Conservation (phyloP, 495 filamentous ascomycete genomes). For the Articulospora tetracladia region DNA sequence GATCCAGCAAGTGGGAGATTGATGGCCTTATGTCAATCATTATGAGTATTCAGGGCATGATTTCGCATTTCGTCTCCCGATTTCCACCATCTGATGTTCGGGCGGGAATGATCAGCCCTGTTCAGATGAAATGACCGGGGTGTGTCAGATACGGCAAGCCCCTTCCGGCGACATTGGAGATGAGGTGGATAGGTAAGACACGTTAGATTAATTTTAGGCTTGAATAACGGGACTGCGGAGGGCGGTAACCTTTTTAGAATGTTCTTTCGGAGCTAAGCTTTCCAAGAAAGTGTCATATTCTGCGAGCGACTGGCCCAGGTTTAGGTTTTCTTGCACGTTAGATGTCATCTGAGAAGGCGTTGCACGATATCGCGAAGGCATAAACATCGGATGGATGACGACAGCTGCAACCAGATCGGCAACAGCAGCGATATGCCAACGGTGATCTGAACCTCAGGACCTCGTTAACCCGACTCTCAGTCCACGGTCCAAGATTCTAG, state of each 20-base stretch:
- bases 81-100: not conserved
- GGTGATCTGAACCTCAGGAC: not conserved
- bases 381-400: constrained; percentile 5
- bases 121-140: not conserved
- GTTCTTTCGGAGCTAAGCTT: not conserved
- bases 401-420: not conserved
- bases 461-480: not conserved
- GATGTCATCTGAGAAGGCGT: too few species aligned
- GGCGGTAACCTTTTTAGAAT: not conserved
- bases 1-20: not conserved
- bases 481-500: not conserved
- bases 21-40: not conserved
- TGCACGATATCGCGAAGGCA: too few species aligned
- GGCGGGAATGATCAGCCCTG: not conserved
- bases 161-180: not conserved
- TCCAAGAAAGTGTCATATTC: not conserved
- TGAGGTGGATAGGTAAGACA: not conserved
- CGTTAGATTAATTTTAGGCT: not conserved
- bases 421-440: too few species aligned
- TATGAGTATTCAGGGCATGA: not conserved
- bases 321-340: too few species aligned
- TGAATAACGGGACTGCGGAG: not conserved
- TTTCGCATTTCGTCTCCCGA: not conserved
- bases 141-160: not conserved
- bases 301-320: not conserved